These are phyloP conservation scores for Plasmodium yoelii DNA, from an alignment of 169 alveolate species.

Conservation along the genomic window DNA sequence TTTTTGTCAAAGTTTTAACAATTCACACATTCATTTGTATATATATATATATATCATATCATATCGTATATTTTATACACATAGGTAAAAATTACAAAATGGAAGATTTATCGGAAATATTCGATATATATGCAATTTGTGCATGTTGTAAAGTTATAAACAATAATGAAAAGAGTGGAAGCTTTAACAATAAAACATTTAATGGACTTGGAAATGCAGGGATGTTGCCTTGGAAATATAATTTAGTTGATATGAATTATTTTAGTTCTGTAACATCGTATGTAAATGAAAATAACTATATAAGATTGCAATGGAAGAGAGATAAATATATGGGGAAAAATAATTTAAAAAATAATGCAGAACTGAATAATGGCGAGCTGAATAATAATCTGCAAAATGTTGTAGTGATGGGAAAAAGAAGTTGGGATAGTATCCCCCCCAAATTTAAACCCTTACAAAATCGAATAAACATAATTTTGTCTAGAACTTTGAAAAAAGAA, in stretches of 20 bases:
- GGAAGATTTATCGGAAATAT: slow-evolving; percentile 34
- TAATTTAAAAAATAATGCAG: not conserved
- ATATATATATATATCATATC: no score
- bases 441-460: slow-evolving; percentile 88
- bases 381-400: slow-evolving; percentile 89
- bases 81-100: not conserved
- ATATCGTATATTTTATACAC: no score
- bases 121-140: slow-evolving; percentile 71
- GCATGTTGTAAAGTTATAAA: slow-evolving; percentile 67
- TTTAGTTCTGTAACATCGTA: slow-evolving; percentile 87
- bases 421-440: slow-evolving; percentile 95
- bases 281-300: slow-evolving; percentile 47
- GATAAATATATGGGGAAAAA: slow-evolving; percentile 14
- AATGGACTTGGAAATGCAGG: slow-evolving; percentile 91
- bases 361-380: no score
- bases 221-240: slow-evolving; percentile 92
- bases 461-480: slow-evolving; percentile 91
- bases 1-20: no score
- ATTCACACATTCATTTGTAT: no score
- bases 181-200: slow-evolving; percentile 22
- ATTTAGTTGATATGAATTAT: slow-evolving; percentile 89
- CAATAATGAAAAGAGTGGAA: slow-evolving; percentile 16
- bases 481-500: slow-evolving; percentile 82
- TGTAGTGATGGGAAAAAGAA: slow-evolving; percentile 96
- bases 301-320: slow-evolving; percentile 42